Base-by-base conservation (phyloP, 140 eudicot genomes). In the Stevia rebaudiana region DNA sequence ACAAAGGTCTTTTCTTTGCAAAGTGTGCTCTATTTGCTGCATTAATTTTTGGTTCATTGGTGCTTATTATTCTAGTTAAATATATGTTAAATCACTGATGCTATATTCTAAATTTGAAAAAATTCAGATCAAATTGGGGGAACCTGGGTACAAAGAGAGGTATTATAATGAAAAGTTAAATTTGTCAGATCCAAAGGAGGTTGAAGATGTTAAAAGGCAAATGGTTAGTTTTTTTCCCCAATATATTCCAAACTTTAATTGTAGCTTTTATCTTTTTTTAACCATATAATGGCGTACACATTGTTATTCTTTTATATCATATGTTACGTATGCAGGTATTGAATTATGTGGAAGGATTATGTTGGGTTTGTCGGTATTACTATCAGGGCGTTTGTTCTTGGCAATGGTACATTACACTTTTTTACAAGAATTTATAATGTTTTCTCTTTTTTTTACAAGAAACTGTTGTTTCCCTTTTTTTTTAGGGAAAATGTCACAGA, bases 311-410 rank as follows among this genome's bases (percentile, higher is more conserved):
- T 58, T 55, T 40, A 28, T 50, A 74, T 57, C 77, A 63, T 37
- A 10, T 19, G 56, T 61, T 74, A 16, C 40, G 22, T 72, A 56
- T 76, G 74, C 97, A 94, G 99, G 99, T 94, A 66, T 81, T 81
- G 76, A 79, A 78, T 81, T 94, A 85, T 74, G 94, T 88, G 57
- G 99, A 94, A 82, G 99, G 99, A 40, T 86, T 94, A 73, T 94
- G 99, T 50, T 94, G 99, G 99, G 97, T 94, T 72, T 78, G 86
- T 73, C 95, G 94, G 22, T 94, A 94, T 70, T 94, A 94, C 74
- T 94, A 88, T 77, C 97, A 88, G 62, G 99, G 99, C 37, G 99
- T 94, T 55, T 85, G 97, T 79, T 94, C 97, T 28, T 94, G 99
- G 99, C 95, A 81, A 63, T 94, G 99, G 99, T 94, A 88, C 67